Conservation (phyloP, 371 early-diverging fungal genomes). For the Chytridiales sp. region DNA sequence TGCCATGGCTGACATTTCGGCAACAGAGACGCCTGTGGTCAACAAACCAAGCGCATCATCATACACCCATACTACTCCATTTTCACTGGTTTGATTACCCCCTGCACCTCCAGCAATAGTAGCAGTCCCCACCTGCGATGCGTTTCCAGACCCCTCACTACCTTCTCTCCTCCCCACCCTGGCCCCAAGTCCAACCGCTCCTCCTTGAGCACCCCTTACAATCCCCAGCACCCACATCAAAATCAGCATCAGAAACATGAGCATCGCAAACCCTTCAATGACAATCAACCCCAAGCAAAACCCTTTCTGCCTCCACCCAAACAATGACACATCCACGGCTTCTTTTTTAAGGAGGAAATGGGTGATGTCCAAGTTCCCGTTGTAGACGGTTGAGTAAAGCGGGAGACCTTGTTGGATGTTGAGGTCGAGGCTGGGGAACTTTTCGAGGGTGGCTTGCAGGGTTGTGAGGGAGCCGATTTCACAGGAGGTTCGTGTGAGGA, state of each 20-base stretch:
- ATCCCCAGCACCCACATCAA: conserved; percentile 21
- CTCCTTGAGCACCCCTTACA: not conserved
- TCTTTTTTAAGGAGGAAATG: conserved; percentile 10
- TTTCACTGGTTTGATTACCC: conserved; percentile 3
- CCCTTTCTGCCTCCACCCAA: conserved; percentile 16
- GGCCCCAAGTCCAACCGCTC: not conserved
- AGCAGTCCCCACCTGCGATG: not conserved
- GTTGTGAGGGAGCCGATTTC: conserved; percentile 30
- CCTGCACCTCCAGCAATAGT: not conserved
- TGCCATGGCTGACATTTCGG: conserved; percentile 33
- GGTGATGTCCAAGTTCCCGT: conserved; percentile 31
- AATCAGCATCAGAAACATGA: conserved; percentile 28
- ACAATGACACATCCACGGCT: conserved; percentile 7
- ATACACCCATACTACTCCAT: not conserved
- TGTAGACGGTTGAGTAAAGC: conserved; percentile 29
- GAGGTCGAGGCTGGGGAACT: conserved; percentile 23
- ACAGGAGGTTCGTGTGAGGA: conserved; percentile 20
- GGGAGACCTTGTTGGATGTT: conserved; percentile 35
- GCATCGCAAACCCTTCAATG: conserved; percentile 31
- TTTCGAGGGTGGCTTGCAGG: conserved; percentile 20
- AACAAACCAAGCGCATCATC: conserved; percentile 10
- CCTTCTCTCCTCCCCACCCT: not conserved
- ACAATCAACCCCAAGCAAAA: conserved; percentile 29
- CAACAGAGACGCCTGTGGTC: not conserved
- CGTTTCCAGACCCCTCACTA: too few relatives aligned